phyloP scores from a whole-genome alignment of 495 filamentous ascomycete genomes.

The Aspergillus nanangensis region DNA sequence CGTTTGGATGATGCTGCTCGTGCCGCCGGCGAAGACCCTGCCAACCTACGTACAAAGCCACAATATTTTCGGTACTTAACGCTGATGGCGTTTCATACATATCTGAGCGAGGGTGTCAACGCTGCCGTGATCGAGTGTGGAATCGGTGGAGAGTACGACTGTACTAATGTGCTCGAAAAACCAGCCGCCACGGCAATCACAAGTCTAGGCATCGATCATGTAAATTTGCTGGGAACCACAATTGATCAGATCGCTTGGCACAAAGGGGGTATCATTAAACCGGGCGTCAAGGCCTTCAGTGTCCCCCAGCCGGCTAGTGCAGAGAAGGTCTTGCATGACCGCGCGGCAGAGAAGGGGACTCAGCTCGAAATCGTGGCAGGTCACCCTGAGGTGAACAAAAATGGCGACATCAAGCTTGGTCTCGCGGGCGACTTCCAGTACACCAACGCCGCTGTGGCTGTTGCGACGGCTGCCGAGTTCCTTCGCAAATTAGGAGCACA shows the following conservation, averaged over 20 bases:
- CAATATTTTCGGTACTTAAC: conserved; percentile 90
- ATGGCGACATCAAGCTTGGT: conserved; percentile 58
- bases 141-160: conserved; percentile 89
- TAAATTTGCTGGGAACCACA: conserved; percentile 70
- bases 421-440: conserved; percentile 81
- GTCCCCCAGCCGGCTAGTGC: conserved; percentile 66
- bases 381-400: conserved; percentile 56
- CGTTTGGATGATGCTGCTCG: conserved; percentile 54
- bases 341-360: conserved; percentile 64
- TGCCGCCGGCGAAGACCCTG: conserved; percentile 41
- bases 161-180: conserved; percentile 79
- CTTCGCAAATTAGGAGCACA: conserved; percentile 39
- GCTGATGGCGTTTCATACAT: conserved; percentile 84
- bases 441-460: conserved; percentile 78
- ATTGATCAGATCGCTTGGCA: conserved; percentile 96
- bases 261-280: conserved; percentile 90
- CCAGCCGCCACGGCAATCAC: conserved; percentile 75
- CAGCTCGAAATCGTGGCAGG: conserved; percentile 55
- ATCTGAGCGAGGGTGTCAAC: conserved; percentile 73
- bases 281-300: conserved; percentile 63
- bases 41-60: conserved; percentile 56
- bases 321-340: conserved; percentile 59
- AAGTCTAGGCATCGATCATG: conserved; percentile 88
- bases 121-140: conserved; percentile 88
- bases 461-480: conserved; percentile 64